A percentile compares a stretch with the other conserved stretches of the same genome.
Evolutionary conservation across 1,139 yeast species (phyloP).

Genomic region (Hyphopichia khmerensis): DNA sequence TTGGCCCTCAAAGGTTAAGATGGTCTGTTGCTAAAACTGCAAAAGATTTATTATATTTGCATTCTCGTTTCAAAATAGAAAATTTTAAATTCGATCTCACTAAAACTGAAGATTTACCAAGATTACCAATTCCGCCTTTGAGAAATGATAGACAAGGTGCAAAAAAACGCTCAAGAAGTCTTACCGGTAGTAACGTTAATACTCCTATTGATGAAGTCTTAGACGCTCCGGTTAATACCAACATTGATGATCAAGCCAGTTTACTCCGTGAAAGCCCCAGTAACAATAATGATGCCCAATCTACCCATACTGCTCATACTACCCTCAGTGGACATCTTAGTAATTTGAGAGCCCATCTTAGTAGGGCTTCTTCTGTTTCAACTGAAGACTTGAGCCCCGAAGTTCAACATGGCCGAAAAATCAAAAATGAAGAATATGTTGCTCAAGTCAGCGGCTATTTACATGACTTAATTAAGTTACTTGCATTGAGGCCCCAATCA

Average conservation of each 20-base stretch:
- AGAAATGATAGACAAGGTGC: constrained; percentile 9
- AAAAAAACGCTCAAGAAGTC: constrained; percentile 4
- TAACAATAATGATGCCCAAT: constrained; percentile 3
- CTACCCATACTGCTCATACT: constrained; percentile 1
- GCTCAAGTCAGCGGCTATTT: constrained; percentile 60
- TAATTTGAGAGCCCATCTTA: constrained; percentile 31
- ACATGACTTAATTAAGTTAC: constrained; percentile 53
- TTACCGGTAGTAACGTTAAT: neutral
- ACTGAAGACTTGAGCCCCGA: constrained; percentile 34
- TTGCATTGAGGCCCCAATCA: constrained; percentile 76
- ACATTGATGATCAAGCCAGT: neutral
- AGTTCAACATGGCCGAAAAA: constrained; percentile 19
- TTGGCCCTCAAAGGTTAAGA: constrained; percentile 71
- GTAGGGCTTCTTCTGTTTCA: constrained; percentile 25
- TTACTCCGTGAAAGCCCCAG: neutral
- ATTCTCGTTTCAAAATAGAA: constrained; percentile 61
- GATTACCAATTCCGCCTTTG: constrained; percentile 31
- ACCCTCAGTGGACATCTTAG: constrained; percentile 26
- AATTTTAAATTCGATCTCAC: constrained; percentile 36
- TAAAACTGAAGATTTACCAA: constrained; percentile 28
- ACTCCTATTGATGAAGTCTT: neutral
- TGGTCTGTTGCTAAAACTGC: constrained; percentile 81
- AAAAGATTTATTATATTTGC: constrained; percentile 68
- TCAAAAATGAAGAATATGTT: constrained; percentile 38
- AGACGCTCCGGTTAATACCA: constrained; percentile 2